Evolutionary conservation across 140 eudicot species (phyloP), one percentile per base, ranked within the genome.

Genomic region (Bidens hawaiensis): DNA sequence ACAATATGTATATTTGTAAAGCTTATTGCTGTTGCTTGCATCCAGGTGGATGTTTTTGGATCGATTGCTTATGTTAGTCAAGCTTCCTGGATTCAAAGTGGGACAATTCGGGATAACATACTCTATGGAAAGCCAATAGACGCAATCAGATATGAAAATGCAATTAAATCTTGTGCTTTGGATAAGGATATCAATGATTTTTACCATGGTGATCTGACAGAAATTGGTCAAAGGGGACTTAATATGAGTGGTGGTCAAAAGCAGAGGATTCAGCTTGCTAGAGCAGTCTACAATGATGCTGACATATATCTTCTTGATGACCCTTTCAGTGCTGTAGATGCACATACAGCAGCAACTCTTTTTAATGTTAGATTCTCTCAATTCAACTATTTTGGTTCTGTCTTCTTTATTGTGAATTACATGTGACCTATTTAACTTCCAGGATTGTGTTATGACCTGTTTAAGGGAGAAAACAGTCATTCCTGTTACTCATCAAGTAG

Each of bases 221-320:
- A 89, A 82, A 85, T 89, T 31, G 93, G 97, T 1, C 84, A 89
- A 45, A 71, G 97, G 76, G 95, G 97, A 40, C 83, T 89, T 69
- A 85, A 89, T 40, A 57, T 86, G 85, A 90, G 97, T 60, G 87
- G 97, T 9, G 95, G 97, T 43, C 95, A 90, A 62, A 86, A 86
- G 56, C 97, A 86, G 61, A 81, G 97, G 73, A 77, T 90, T 74
- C 95, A 90, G 64, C 89, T 90, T 13, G 93, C 87, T 21, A 82
- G 97, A 57, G 94, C 94, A 4, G 87, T 90, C 13, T 90, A 90
- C 47, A 71, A 77, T 61, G 93, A 90, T 75, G 88, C 95, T 43
- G 95, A 85, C 46, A 85, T 85, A 1, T 82, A 85, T 81, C 89
- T 86, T 73, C 87, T 90, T 33, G 97, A 89, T 67, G 97, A 89